These are phyloP conservation scores for Byssochlamys sp. DNA, from an alignment of 2,329 filamentous ascomycete genomes.

Conservation along the genomic window DNA sequence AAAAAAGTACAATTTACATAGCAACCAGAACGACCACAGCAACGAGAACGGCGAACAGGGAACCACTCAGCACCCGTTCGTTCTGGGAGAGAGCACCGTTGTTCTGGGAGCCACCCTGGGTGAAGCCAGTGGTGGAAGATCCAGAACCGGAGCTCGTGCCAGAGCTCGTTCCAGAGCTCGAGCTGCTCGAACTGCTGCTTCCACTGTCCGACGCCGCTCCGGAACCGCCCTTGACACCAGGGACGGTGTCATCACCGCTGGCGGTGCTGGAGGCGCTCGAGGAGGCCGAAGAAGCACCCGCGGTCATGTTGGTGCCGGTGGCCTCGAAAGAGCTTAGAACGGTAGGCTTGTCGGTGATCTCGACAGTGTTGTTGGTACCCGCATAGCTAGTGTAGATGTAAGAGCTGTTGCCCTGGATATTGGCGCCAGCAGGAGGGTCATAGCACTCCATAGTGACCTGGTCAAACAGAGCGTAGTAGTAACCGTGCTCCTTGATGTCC, in stretches of 20 bases:
- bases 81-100: slow-evolving; percentile 24
- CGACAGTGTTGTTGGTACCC: slow-evolving; percentile 67
- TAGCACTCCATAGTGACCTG: slow-evolving; percentile 81
- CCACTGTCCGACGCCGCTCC: slow-evolving; percentile 17
- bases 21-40: slow-evolving; percentile 38
- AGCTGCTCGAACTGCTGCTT: slow-evolving; percentile 7
- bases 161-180: slow-evolving; percentile 7
- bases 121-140: slow-evolving; percentile 20
- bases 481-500: slow-evolving; percentile 73
- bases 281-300: slow-evolving; percentile 19
- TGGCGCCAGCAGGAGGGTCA: slow-evolving; percentile 63
- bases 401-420: slow-evolving; percentile 49
- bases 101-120: slow-evolving; percentile 17
- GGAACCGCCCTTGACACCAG: slow-evolving; percentile 23
- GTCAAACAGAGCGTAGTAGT: slow-evolving; percentile 75
- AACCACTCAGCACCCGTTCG: slow-evolving; percentile 35
- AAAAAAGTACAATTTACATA: slow-evolving; percentile 24
- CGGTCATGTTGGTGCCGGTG: slow-evolving; percentile 66
- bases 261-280: slow-evolving; percentile 2
- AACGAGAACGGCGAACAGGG: slow-evolving; percentile 39
- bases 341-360: slow-evolving; percentile 64
- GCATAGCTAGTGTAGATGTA: slow-evolving; percentile 63
- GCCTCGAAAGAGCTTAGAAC: slow-evolving; percentile 68
- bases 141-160: slow-evolving; percentile 10
- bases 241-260: slow-evolving; percentile 18